Evolutionary conservation across 495 filamentous ascomycete species (phyloP), one percentile per base, ranked within the genome.

Genomic region (Hapsidospora chrysogenum): DNA sequence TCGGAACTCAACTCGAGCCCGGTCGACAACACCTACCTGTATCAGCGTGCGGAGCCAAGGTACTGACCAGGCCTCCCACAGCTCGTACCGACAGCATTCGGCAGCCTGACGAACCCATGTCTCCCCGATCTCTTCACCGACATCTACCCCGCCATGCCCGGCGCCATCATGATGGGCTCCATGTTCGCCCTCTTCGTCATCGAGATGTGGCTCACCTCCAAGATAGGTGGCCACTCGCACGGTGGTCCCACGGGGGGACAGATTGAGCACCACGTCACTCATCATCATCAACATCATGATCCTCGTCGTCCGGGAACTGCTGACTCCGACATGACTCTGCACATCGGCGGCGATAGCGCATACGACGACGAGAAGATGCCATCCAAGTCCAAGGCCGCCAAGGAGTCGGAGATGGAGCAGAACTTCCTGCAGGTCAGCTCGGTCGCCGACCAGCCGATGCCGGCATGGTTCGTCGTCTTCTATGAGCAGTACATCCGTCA

Each of bases 151-250:
- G 60, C 70, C 11, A 60, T 73, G 37, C 66, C 70, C 4, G 70
- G 70, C 37, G 65, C 68, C 36, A 70, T 74, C 46, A 67, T 66
- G 53, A 72, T 74, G 70, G 51, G 33, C 0, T 57, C 68, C 18
- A 61, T 73, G 38, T 73, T 74, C 37, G 41, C 44, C 18, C 57
- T 74, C n/a, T 70, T 72, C 43, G 42, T 64, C 13, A 49, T 74
- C 29, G 69, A 74, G 50, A 64, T 70, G 60, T 68, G 57, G 51
- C 54, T 65, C 45, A 65, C 63, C 46, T 45, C 35, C 36, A 65
- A 65, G 47, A 60, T 51, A 40, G 66, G 60, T 14, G 61, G 66
- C 18, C 62, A 67, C 35, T 58, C 54, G 25, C 66, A 70, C 40
- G 66, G 63, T 28, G 62, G 63, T 19, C 53, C 61, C 13, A 54